Conservation (phyloP, 2,329 filamentous ascomycete species). For the Phoma sp. region DNA sequence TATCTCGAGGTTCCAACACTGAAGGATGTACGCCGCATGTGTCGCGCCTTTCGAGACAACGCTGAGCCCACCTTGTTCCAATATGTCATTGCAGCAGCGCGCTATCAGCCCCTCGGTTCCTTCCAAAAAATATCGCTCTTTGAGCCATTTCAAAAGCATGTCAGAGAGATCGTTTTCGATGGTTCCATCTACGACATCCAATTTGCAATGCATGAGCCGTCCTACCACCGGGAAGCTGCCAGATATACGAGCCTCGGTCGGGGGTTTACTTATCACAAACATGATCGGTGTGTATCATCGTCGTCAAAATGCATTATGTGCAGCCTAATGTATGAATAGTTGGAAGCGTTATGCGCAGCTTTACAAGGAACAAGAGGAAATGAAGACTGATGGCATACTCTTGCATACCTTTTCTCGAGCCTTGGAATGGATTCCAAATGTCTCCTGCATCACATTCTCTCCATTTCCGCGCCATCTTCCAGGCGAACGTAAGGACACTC, state of each 20-base stretch:
- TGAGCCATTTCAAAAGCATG: slow-evolving; percentile 30
- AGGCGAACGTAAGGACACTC: slow-evolving; percentile 24
- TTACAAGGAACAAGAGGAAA: slow-evolving; percentile 36
- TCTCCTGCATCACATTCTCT: slow-evolving; percentile 35
- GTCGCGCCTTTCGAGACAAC: slow-evolving; percentile 28
- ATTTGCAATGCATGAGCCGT: slow-evolving; percentile 20
- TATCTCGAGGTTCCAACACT: slow-evolving; percentile 29
- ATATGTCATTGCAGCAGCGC: slow-evolving; percentile 33
- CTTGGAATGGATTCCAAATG: slow-evolving; percentile 32
- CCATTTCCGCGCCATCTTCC: slow-evolving; percentile 30
- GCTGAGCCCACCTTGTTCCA: slow-evolving; percentile 34
- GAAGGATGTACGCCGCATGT: slow-evolving; percentile 33
- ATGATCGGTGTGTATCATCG: slow-evolving; percentile 13
- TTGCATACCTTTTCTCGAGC: slow-evolving; percentile 31
- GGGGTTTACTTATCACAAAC: slow-evolving; percentile 20
- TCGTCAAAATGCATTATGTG: background rate
- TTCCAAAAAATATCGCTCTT: slow-evolving; percentile 36
- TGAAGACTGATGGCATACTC: slow-evolving; percentile 29
- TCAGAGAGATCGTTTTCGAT: slow-evolving; percentile 43
- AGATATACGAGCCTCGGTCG: slow-evolving; percentile 11
- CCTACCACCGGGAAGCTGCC: slow-evolving; percentile 13
- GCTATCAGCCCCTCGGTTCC: slow-evolving; percentile 37
- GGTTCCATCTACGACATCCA: slow-evolving; percentile 28
- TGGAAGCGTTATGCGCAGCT: slow-evolving; percentile 34
- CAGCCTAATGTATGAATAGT: slow-evolving; percentile 14